Evolutionary conservation across 2,329 filamentous ascomycete species (phyloP).

Genomic region (Aspergillus fumigatus): DNA sequence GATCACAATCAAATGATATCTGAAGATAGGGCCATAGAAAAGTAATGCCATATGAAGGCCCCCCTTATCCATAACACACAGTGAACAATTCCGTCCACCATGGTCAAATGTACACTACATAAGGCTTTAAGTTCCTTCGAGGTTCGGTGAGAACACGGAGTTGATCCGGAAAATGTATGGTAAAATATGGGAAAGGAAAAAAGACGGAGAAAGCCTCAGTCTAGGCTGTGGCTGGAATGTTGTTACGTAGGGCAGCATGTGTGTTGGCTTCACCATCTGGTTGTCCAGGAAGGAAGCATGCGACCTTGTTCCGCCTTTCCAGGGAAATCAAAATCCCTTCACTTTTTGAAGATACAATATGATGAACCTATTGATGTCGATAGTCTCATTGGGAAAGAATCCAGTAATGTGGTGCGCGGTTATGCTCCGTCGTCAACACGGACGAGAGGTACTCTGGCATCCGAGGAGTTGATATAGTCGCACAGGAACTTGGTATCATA

Average conservation of each 20-base stretch:
- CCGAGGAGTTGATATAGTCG: neutral
- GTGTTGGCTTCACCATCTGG: slow-evolving; percentile 1
- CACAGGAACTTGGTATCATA: neutral
- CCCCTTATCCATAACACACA: neutral
- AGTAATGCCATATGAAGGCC: neutral
- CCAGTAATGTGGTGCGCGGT: neutral
- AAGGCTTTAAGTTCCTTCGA: neutral
- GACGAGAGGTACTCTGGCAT: neutral
- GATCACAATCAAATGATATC: slow-evolving; percentile 7
- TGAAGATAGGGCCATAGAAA: slow-evolving; percentile 3
- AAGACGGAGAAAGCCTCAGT: neutral
- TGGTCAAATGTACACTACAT: neutral
- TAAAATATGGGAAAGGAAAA: neutral
- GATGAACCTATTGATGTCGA: neutral
- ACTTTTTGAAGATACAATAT: neutral
- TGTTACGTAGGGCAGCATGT: slow-evolving; percentile 20
- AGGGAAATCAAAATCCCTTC: neutral
- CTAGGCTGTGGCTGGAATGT: slow-evolving; percentile 18
- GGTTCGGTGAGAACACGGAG: slow-evolving; percentile 1
- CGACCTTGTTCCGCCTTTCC: neutral
- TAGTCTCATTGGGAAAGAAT: neutral
- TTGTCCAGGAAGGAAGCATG: slow-evolving; percentile 4
- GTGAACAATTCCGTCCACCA: neutral
- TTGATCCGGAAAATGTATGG: neutral
- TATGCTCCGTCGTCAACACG: neutral